Evolutionary conservation across 148 eudicot genomes (phyloP).

Genomic region (Heliosperma pusillum): DNA sequence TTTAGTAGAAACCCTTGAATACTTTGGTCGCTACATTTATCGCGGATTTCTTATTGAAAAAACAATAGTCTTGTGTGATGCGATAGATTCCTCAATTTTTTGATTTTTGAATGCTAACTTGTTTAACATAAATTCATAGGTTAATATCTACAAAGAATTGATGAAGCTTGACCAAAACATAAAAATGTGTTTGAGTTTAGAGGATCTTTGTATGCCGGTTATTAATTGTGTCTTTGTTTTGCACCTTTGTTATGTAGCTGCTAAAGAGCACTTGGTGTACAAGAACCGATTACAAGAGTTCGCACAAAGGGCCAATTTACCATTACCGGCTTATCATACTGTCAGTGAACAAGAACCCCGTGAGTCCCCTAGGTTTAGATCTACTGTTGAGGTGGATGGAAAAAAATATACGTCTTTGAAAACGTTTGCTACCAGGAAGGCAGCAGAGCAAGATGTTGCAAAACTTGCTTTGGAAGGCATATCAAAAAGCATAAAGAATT

Average conservation of each 20-base stretch:
- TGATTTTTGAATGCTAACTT: too few species aligned
- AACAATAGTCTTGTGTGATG: too few species aligned
- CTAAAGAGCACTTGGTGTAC: slow-evolving; percentile 22
- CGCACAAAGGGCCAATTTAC: slow-evolving; percentile 31
- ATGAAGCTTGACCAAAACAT: too few species aligned
- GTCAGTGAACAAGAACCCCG: slow-evolving; percentile 25
- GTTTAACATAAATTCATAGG: too few species aligned
- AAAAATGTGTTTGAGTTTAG: not conserved
- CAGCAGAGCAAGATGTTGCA: slow-evolving; percentile 68
- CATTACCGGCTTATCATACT: slow-evolving; percentile 45
- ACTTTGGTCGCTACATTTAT: too few species aligned
- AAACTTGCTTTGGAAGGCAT: slow-evolving; percentile 40
- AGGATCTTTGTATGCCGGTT: not conserved
- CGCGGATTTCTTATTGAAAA: too few species aligned
- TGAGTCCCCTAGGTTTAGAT: slow-evolving; percentile 36
- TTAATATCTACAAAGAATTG: too few species aligned
- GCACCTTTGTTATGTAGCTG: slow-evolving; percentile 21
- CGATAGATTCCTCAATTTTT: too few species aligned
- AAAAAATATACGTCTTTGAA: slow-evolving; percentile 27
- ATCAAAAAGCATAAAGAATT: slow-evolving; percentile 24
- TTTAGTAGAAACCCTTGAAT: too few species aligned
- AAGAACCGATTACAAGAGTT: slow-evolving; percentile 42
- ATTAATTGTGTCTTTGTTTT: not conserved
- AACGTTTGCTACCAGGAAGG: slow-evolving; percentile 31
- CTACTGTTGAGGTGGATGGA: slow-evolving; percentile 54